Evolutionary conservation across 2,329 filamentous ascomycete species (phyloP).

Genomic region (Zelopaecilomyces penicillatus): DNA sequence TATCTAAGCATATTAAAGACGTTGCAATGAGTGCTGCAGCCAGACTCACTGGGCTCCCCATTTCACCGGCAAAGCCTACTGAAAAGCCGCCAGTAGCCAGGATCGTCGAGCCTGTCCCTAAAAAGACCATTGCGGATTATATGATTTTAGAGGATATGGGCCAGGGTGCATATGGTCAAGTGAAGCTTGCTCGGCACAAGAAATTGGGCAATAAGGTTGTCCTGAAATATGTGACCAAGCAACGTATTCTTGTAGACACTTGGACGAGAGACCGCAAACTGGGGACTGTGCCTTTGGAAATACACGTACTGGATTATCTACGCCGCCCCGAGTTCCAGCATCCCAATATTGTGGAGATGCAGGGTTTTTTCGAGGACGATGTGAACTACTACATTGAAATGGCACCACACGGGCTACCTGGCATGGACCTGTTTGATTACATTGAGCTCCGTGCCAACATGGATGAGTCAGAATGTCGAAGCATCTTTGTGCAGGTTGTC

Average conservation of each 20-base stretch:
- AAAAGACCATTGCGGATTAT: constrained; percentile 86
- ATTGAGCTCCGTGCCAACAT: constrained; percentile 94
- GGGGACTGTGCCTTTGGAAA: constrained; percentile 91
- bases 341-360: constrained; percentile 65
- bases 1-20: constrained; percentile 50
- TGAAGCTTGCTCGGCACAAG: constrained; percentile 87
- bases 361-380: constrained; percentile 68
- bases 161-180: constrained; percentile 93
- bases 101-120: constrained; percentile 37
- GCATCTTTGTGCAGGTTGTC: constrained; percentile 91
- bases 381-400: constrained; percentile 99
- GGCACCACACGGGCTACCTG: constrained; percentile 86
- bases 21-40: constrained; percentile 47
- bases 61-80: constrained; percentile 20
- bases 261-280: constrained; percentile 92
- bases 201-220: constrained; percentile 76
- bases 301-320: constrained; percentile 92
- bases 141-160: constrained; percentile 96
- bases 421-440: constrained; percentile 98
- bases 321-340: constrained; percentile 61
- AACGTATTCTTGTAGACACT: constrained; percentile 91
- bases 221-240: constrained; percentile 95
- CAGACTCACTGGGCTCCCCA: constrained; percentile 38
- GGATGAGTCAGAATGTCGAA: constrained; percentile 88
- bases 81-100: constrained; percentile 28